Conservation (phyloP, 495 filamentous ascomycete genomes). For the Penicillium verhagenii region DNA sequence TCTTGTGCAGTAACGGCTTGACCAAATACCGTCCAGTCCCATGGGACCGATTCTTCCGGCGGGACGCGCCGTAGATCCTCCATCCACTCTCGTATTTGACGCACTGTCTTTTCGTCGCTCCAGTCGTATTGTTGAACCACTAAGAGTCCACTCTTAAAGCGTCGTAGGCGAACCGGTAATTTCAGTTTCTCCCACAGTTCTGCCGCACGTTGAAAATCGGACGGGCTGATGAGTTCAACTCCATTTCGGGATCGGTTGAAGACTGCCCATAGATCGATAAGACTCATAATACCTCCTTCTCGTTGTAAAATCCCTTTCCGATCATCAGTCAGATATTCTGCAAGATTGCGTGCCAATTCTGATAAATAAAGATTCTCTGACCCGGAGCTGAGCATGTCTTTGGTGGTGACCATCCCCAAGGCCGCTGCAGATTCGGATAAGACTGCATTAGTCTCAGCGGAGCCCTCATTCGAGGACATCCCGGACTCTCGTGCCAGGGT, state of each 20-base stretch:
- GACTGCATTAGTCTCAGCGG: constrained; percentile 66
- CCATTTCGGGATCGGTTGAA: constrained; percentile 96
- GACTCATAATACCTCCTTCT: constrained; percentile 90
- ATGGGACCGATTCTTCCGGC: constrained; percentile 60
- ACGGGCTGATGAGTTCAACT: constrained; percentile 89
- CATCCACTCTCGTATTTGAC: constrained; percentile 73
- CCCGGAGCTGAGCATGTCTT: constrained; percentile 74
- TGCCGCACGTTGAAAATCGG: constrained; percentile 89
- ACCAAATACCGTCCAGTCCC: constrained; percentile 78
- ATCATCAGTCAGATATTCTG: constrained; percentile 94
- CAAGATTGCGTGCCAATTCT: constrained; percentile 84
- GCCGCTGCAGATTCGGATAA: constrained; percentile 82
- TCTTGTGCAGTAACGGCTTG: constrained; percentile 87
- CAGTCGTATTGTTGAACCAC: constrained; percentile 88
- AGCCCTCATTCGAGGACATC: constrained; percentile 51
- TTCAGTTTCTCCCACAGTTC: constrained; percentile 83
- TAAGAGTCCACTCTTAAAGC: constrained; percentile 87
- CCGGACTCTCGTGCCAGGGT: constrained; percentile 72
- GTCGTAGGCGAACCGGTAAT: constrained; percentile 80
- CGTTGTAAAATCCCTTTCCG: constrained; percentile 71
- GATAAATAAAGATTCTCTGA: constrained; percentile 63
- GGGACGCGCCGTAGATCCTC: constrained; percentile 65
- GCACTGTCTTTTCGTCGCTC: constrained; percentile 87
- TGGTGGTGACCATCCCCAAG: constrained; percentile 85
- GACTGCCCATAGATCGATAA: constrained; percentile 95